Conservation (phyloP, 257 asterid genomes). For the Anisodus tanguticus region DNA sequence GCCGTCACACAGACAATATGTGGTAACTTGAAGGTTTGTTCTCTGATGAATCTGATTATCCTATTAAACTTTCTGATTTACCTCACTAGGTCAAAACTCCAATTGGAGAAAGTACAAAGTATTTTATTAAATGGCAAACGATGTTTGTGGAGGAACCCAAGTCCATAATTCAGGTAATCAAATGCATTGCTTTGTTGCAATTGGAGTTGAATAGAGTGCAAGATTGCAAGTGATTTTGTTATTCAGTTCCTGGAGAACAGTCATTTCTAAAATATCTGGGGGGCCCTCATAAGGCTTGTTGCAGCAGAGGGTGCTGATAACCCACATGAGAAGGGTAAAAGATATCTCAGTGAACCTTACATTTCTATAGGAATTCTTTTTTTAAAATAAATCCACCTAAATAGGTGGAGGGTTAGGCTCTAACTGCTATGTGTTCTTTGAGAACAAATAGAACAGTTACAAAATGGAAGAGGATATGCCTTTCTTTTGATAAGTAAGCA, state of each 20-base stretch:
- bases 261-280: background rate
- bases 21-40: slow-evolving; percentile 88
- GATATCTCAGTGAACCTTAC: background rate
- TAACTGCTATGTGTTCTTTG: background rate
- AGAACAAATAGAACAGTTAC: background rate
- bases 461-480: background rate
- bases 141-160: slow-evolving; percentile 23
- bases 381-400: background rate
- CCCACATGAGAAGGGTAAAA: background rate
- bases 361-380: background rate
- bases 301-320: background rate
- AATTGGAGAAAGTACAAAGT: background rate
- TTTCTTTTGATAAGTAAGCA: slow-evolving; percentile 1
- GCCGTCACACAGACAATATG: slow-evolving; percentile 96
- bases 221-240: slow-evolving; percentile 7
- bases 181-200: slow-evolving; percentile 1
- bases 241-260: background rate
- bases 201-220: slow-evolving; percentile 22
- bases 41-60: slow-evolving; percentile 21
- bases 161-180: slow-evolving; percentile 24
- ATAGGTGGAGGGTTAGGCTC: background rate
- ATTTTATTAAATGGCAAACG: background rate
- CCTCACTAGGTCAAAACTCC: slow-evolving; percentile 15
- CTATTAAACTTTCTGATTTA: slow-evolving; percentile 10
- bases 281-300: background rate